phyloP scores from a whole-genome alignment of 306 rosid species.

The Calophaca sinica region DNA sequence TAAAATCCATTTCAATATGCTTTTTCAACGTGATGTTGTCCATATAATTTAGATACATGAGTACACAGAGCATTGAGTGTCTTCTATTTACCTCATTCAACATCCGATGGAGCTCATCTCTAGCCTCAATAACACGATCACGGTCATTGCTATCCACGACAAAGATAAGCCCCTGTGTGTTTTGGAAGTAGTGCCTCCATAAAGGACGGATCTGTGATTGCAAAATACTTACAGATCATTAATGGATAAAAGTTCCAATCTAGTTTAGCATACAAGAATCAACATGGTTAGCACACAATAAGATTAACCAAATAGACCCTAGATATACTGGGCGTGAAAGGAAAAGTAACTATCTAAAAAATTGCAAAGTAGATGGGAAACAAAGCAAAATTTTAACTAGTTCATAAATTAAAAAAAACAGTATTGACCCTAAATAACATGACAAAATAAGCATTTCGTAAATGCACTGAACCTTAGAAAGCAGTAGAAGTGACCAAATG shows the following conservation, averaged over 20 bases:
- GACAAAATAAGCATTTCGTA: background rate
- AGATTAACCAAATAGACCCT: too few species aligned
- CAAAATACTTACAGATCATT: background rate
- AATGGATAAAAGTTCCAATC: background rate
- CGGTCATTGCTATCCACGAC: slow-evolving; percentile 73
- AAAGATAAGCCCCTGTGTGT: slow-evolving; percentile 65
- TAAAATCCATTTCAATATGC: background rate
- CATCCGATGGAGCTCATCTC: slow-evolving; percentile 61
- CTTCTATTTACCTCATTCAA: slow-evolving; percentile 62
- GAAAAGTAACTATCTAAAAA: background rate
- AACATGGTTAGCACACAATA: too few species aligned
- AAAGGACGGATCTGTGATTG: slow-evolving; percentile 55
- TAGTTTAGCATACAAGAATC: background rate
- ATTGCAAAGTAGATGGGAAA: slow-evolving; percentile 1
- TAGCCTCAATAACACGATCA: slow-evolving; percentile 43
- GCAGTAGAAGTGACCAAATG: background rate
- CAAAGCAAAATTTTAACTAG: background rate
- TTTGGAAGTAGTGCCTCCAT: slow-evolving; percentile 72
- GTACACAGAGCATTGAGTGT: background rate
- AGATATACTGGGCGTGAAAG: too few species aligned
- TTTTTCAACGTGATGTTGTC: background rate
- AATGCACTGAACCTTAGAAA: background rate
- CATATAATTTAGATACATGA: background rate
- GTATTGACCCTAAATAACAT: background rate
- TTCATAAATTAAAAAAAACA: background rate